Evolutionary conservation across 176 grass and related monocot species (phyloP), one percentile per base, ranked within the genome.

Genomic region (Zoysia pacifica): DNA sequence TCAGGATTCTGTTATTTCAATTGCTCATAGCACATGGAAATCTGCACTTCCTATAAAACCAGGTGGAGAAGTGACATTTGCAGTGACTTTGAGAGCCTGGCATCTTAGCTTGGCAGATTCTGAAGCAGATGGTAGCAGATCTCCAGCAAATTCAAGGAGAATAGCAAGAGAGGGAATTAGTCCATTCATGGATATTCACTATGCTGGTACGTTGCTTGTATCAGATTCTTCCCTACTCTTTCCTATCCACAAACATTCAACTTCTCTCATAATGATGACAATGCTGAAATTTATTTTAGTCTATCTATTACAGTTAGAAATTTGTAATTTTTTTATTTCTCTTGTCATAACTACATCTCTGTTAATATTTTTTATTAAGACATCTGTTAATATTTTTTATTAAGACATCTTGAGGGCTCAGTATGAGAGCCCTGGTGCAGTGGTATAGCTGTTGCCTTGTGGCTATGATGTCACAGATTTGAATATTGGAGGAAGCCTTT

Each of bases 21-120:
- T 99, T 86, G 90, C 90, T 58, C 90, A 93, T 77, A 84, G 75
- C 67, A 87, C 77, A 82, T 89, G 93, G 84, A 81, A 72, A 78
- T 91, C 97, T 73, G 79, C 89, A 45, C 84, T 99, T 72, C 97
- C 97, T 87, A 85, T 99, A 63, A 96, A 99, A 84, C 90, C 97
- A 44, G 97, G 97, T 79, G 93, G 93, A 62, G 93, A 93, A 85
- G 93, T 99, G 59, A 93, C 90, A 66, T 90, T 99, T 86, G 79
- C 82, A 40, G 93, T 99, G 73, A 91, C 90, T 86, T 67, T 99
- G 52, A 99, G 88, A 90, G 97, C 90, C 64, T 99, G 97, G 93
- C 97, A 99, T 76, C 81, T 99, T 81, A 91, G 86, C 54, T 80
- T 84, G 38, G 61, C 81, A 66, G 97, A 99, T 87, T 87, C 87